Conservation (phyloP, 2,329 filamentous ascomycete species). For the Ilyonectria sp. region DNA sequence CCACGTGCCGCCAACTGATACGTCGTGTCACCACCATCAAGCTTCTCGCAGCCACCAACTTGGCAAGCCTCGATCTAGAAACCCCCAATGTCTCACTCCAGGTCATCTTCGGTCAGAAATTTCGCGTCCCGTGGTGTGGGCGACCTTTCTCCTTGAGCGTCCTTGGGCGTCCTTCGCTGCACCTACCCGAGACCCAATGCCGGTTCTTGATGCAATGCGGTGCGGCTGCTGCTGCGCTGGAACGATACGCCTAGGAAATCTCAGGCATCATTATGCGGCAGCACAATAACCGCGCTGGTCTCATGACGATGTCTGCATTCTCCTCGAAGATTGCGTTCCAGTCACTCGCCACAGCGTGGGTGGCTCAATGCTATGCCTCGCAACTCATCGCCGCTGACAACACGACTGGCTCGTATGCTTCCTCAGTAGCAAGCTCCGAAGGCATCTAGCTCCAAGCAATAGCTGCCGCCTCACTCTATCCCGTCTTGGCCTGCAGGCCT, state of each 20-base stretch:
- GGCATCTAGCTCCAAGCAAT: constrained; percentile 23
- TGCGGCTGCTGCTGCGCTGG: constrained; percentile 32
- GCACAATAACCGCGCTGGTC: constrained; percentile 8
- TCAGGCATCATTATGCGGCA: constrained; percentile 33
- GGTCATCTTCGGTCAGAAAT: constrained; percentile 32
- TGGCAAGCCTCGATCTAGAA: constrained; percentile 30
- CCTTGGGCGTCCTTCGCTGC: constrained; percentile 38
- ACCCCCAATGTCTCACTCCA: constrained; percentile 37
- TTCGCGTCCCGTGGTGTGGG: constrained; percentile 36
- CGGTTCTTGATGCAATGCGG: constrained; percentile 44
- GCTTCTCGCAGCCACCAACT: constrained; percentile 21
- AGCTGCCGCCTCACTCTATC: constrained; percentile 38
- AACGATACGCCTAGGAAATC: constrained; percentile 29
- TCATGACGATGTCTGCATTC: constrained; percentile 28
- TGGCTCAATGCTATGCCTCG: constrained; percentile 35
- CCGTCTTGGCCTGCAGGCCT: constrained; percentile 22
- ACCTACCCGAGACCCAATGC: constrained; percentile 46
- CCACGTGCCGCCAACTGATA: constrained; percentile 10
- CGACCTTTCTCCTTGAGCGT: constrained; percentile 41
- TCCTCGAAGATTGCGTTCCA: background rate
- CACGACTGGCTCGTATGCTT: constrained; percentile 10
- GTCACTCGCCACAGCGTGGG: constrained; percentile 11
- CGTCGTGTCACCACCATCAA: constrained; percentile 32
- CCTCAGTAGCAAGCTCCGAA: constrained; percentile 22
- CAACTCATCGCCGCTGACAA: constrained; percentile 23